Base-by-base conservation (phyloP, 164 flowering plant genomes). In the Warburgia ugandensis region DNA sequence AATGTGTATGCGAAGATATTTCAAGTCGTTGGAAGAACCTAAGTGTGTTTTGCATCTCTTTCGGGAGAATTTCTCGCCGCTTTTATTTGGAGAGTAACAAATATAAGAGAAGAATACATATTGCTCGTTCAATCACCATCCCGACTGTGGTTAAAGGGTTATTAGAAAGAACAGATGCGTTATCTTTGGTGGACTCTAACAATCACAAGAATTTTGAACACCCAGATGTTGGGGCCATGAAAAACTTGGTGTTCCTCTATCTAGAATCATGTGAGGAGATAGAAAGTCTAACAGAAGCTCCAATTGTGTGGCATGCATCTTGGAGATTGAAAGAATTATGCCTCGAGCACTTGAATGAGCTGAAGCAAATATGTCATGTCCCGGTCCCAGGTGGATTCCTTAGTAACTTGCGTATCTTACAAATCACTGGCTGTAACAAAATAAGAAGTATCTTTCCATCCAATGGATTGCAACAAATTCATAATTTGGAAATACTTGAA, bases 21-120 rank as follows among this genome's bases (percentile, higher is more conserved):
- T 2, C 26, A 6, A 21, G 50, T n/a, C 29, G 43, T 7, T 55
- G 50, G 50, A 36, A 23, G 19, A 35, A 55, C 10, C 41, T 55
- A 0, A 55, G 7, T 23, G 7, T 33, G 25, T 55, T 55, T 17
- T 23, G 28, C 20, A 29, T 53, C 3, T 4, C 37, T 28, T 5
- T 41, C 8, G 21, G 46, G 9, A 13, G 28, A 17, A n/a, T n/a
- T n/a, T n/a, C n/a, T n/a, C n/a, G n/a, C n/a, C n/a, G n/a, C n/a
- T n/a, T n/a, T n/a, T n/a, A n/a, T n/a, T n/a, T 16, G 5, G 10
- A 16, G 1, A 13, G n/a, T 5, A 3, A 8, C 11, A 1, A 0
- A 20, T 1, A 1, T 5, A 9, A 29, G 6, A 21, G 47, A 9
- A n/a, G 22, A 12, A 53, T 41, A 37, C 1, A 1, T 3, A 21